Base-by-base conservation (phyloP, 805 yeast genomes). In the Ogataea methylovora region DNA sequence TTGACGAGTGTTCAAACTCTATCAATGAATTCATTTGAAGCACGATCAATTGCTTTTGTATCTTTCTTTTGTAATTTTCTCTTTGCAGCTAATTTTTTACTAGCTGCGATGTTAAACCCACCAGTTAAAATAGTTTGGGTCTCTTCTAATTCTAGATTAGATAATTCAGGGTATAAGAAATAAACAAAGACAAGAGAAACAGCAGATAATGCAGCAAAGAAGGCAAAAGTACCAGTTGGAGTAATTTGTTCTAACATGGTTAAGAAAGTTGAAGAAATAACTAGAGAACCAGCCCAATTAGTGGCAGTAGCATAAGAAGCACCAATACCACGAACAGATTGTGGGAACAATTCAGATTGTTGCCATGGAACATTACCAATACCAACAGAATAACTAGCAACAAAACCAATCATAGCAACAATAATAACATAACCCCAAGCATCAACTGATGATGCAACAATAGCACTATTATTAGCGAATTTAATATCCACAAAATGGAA, bases 291-390 rank as follows among this genome's bases (percentile, higher is more conserved):
- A 5, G 86, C 76, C 98, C 98, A 90, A 64, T 90, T 90, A 29
- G 88, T 79, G 12, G 92, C 90, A 10, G 97, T 85, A 2, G 96
- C 87, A 50, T 76, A 80, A 38, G 95, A 84, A 8, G 87, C 79
- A 40, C 97, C 97, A 30, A 86, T 70, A 39, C 95, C 94, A 56
- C 98, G 77, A 23, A 90, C 96, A 41, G 78, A 74, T 68, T 88
- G 95, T 24, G 97, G 92, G 64, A 92, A 87, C 52, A 90, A 65
- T 61, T 90, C 98, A 37, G 90, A 82, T 54, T 92, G 97, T 55
- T 90, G 95, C 98, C 98, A 90, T 37, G 97, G 97, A 36, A 86
- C 92, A 58, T 90, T 88, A 62, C 98, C 98, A 46, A 88, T 84
- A 46, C 97, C 97, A 45, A 85, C 66, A 32, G 97, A 95, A 56